Evolutionary conservation across 192 early-diverging fungal species (phyloP).

Genomic region (Piromyces finnis): DNA sequence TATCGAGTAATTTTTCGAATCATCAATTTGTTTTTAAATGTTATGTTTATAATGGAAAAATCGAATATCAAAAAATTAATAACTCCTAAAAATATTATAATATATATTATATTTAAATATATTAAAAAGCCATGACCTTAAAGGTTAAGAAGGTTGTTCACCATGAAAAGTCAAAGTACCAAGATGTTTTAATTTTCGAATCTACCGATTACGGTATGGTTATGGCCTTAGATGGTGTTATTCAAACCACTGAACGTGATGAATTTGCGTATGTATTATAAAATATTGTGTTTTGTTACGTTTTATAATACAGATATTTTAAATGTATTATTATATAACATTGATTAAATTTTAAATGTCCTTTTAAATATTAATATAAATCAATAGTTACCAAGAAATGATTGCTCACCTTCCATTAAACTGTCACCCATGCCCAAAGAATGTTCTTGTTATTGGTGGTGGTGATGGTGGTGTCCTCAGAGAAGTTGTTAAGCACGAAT

Average conservation of each 20-base stretch:
- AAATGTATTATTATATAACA: no score
- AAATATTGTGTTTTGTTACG: no score
- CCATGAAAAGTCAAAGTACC: constrained; percentile 81
- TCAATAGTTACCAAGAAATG: constrained; percentile 98
- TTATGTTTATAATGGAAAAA: no score
- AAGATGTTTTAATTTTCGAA: constrained; percentile 97
- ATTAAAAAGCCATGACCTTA: constrained; percentile 63
- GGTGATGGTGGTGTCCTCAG: constrained; percentile 98
- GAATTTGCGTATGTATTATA: constrained; percentile 68
- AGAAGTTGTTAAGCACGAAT: constrained; percentile 91
- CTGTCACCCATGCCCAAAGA: constrained; percentile 83
- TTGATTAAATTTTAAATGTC: no score
- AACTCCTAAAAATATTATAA: no score
- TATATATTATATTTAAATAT: not conserved
- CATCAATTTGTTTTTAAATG: no score
- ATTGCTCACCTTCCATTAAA: constrained; percentile 92
- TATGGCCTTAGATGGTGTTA: constrained; percentile 91
- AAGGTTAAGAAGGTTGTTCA: constrained; percentile 90
- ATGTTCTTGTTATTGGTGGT: constrained; percentile 96
- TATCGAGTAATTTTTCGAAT: no score
- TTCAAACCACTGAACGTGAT: constrained; percentile 95
- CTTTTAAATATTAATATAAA: no score
- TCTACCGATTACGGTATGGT: constrained; percentile 90
- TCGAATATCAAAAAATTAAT: no score
- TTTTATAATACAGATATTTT: no score